phyloP scores from a whole-genome alignment of 2,329 filamentous ascomycete species.

The Phoma sp. region DNA sequence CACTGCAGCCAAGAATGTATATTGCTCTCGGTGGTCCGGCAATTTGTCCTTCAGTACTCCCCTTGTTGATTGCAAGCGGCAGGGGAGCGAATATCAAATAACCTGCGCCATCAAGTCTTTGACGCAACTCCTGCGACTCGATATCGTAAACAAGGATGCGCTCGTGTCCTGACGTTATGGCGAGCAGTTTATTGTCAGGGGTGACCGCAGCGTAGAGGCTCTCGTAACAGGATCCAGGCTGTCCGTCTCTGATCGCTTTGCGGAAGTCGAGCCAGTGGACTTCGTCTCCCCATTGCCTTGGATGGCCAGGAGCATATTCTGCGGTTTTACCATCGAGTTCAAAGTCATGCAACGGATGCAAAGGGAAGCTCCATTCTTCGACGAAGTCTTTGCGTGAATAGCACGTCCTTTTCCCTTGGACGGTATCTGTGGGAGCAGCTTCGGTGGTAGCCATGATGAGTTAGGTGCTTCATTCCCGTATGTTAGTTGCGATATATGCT shows the following conservation, averaged over 20 bases:
- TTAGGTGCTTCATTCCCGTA: background rate
- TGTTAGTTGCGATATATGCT: background rate
- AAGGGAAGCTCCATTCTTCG: constrained; percentile 22
- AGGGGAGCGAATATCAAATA: constrained; percentile 25
- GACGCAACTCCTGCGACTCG: constrained; percentile 28
- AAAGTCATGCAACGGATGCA: constrained; percentile 24
- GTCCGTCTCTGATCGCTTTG: background rate
- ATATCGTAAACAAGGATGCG: constrained; percentile 33
- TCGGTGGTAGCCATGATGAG: background rate
- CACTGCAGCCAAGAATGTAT: constrained; percentile 33
- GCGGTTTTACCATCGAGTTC: constrained; percentile 19
- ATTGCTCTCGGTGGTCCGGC: constrained; percentile 11
- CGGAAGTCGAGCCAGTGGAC: constrained; percentile 19
- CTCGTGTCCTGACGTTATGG: constrained; percentile 25
- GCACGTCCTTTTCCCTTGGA: background rate
- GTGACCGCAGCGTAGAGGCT: constrained; percentile 27
- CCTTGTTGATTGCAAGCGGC: background rate
- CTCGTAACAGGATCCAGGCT: background rate
- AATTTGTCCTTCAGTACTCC: background rate
- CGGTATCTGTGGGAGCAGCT: background rate
- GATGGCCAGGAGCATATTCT: constrained; percentile 25
- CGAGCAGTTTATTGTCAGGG: constrained; percentile 32
- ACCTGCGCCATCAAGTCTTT: constrained; percentile 34
- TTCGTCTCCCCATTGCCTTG: constrained; percentile 24
- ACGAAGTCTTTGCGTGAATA: constrained; percentile 19